Evolutionary conservation across 73 alveolate species (phyloP).

Genomic region (Blepharisma japonicum): DNA sequence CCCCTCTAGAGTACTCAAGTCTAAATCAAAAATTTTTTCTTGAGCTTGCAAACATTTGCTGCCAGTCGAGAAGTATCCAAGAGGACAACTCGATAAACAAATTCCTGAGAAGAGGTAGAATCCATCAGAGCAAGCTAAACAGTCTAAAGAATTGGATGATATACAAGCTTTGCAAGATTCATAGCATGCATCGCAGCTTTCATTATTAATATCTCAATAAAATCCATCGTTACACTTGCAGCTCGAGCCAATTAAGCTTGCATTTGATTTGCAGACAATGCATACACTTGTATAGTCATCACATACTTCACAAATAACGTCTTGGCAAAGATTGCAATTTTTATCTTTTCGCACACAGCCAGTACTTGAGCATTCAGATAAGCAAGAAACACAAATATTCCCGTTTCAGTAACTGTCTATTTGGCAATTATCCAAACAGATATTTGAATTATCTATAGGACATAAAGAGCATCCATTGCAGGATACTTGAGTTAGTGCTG

Average conservation of each 20-base stretch:
- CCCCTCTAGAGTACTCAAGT: not conserved
- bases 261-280: not conserved
- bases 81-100: not conserved
- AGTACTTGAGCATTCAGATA: not conserved
- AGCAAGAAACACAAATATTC: not conserved
- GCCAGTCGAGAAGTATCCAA: not conserved
- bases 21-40: not conserved
- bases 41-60: not conserved
- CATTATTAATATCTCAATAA: not conserved
- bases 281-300: not conserved
- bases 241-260: not conserved
- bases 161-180: not conserved
- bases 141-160: not conserved
- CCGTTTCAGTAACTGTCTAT: not conserved
- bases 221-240: not conserved
- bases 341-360: slow-evolving; percentile 22
- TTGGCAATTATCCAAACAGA: not conserved
- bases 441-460: not conserved
- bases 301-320: not conserved
- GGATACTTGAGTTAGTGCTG: not conserved
- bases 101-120: not conserved
- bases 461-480: not conserved
- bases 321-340: not conserved
- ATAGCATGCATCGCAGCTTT: not conserved
- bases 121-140: not conserved